Conservation (phyloP, 257 asterid species). For the Solanum stenotomum region DNA sequence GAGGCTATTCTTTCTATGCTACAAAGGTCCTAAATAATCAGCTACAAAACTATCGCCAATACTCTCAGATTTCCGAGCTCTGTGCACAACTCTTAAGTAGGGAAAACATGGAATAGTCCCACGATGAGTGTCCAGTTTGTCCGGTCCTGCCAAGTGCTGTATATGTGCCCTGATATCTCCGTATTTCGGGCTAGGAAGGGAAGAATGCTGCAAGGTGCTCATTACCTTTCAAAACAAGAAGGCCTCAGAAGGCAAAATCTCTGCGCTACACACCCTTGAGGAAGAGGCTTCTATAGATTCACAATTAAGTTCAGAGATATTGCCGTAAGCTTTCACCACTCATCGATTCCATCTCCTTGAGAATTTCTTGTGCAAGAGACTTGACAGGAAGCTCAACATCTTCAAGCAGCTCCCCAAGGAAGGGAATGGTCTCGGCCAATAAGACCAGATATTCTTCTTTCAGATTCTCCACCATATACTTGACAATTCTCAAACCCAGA, state of each 20-base stretch:
- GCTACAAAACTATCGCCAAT: too few species aligned
- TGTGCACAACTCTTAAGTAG: too few species aligned
- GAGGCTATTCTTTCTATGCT: too few species aligned
- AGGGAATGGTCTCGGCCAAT: constrained; percentile 79
- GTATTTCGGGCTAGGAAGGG: not conserved
- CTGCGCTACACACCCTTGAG: not conserved
- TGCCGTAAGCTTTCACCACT: constrained; percentile 84
- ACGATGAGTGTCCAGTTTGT: too few species aligned
- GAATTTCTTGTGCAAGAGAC: constrained; percentile 76
- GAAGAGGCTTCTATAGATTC: not conserved
- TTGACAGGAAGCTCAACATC: constrained; percentile 67
- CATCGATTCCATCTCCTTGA: constrained; percentile 66
- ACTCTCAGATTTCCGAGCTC: too few species aligned
- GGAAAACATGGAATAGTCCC: too few species aligned
- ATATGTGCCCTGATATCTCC: not conserved
- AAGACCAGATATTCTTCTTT: constrained; percentile 71
- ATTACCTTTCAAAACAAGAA: not conserved
- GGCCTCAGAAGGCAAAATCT: not conserved
- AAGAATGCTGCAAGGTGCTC: not conserved
- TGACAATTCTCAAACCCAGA: constrained; percentile 66
- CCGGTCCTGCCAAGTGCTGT: not conserved
- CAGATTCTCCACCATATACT: constrained; percentile 56
- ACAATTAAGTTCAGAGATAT: constrained; percentile 34
- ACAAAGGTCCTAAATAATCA: too few species aligned
- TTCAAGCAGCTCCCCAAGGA: constrained; percentile 86